Evolutionary conservation across 2,329 filamentous ascomycete genomes (phyloP), one percentile per base, ranked within the genome.

Genomic region (Ophiostoma novo-ulmi): DNA sequence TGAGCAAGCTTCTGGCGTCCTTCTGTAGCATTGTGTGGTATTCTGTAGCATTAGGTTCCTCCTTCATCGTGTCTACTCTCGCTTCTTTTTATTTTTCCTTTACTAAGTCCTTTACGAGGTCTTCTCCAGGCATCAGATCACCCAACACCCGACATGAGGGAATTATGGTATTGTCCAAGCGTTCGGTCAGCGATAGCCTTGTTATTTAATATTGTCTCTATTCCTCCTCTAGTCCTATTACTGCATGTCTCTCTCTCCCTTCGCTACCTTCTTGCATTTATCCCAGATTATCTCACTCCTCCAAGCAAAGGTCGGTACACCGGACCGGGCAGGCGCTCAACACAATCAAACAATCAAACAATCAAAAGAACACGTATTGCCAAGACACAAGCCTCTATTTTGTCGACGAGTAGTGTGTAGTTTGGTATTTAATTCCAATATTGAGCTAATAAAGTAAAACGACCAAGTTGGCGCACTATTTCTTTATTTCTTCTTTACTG

Each of bases 281-380:
- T 48, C 44, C 44, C 17, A 48, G 5, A 44, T 44, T 44, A 6
- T 20, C 38, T 10, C 38, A 39, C 38, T 39, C 38, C 11, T 39
- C 38, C 38, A 39, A 39, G 11, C 38, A 10, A 17, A 10, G n/a
- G 17, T 31, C 52, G 52, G 52, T 58, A 58, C 11, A 13, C 52
- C 52, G 52, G 52, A 26, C 52, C 52, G 52, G 52, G 11, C 22
- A 58, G 52, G 52, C 52, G 52, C 22, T 5, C 11, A 58, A 3
- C 11, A 55, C 20, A 2, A 44, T 44, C 13, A 17, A 17, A 48
- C 17, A n/a, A 48, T 48, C 44, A 7, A 48, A 48, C 8, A 31
- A 58, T 13, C 52, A 58, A 26, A 58, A 58, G 52, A 58, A 58
- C 52, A 58, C 52, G 22, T 58, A 58, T 58, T 26, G 52, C 52